A percentile compares a stretch with the other conserved stretches of the same genome.
phyloP scores from a whole-genome alignment of 2,329 filamentous ascomycete species.

The Amesomyces nigricolor region DNA sequence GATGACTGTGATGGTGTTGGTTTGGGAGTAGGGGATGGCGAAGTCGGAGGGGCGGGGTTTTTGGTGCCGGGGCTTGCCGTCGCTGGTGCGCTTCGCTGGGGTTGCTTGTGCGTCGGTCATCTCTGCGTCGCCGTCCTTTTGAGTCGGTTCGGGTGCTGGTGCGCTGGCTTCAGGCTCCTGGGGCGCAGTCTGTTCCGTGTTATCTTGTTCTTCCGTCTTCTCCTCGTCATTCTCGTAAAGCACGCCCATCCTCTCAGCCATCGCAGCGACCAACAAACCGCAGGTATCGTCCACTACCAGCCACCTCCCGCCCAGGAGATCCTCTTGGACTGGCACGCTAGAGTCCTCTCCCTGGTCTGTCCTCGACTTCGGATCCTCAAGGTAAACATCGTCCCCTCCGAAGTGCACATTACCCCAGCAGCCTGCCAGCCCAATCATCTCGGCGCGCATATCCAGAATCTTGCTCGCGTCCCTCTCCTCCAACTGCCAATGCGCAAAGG shows the following conservation, averaged over 20 bases:
- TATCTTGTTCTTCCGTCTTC: conserved; percentile 7
- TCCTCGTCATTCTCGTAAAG: conserved; percentile 47
- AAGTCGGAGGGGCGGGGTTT: conserved; percentile 41
- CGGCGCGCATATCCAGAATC: conserved; percentile 81
- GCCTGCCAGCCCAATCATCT: conserved; percentile 72
- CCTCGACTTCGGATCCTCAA: conserved; percentile 26
- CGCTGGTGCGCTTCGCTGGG: conserved; percentile 4
- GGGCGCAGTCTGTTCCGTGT: not conserved
- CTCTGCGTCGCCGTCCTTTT: conserved; percentile 19
- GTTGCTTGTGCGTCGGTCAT: conserved; percentile 18
- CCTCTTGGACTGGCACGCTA: conserved; percentile 17
- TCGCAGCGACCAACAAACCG: conserved; percentile 71
- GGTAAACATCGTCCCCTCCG: conserved; percentile 38
- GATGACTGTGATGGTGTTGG: conserved; percentile 74
- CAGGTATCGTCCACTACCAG: conserved; percentile 83
- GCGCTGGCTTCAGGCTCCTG: not conserved
- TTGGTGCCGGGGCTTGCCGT: conserved; percentile 23
- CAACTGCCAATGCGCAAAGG: conserved; percentile 70
- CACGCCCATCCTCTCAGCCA: conserved; percentile 86
- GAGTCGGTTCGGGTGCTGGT: not conserved
- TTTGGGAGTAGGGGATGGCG: conserved; percentile 59
- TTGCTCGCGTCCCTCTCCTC: conserved; percentile 73
- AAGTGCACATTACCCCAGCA: conserved; percentile 91
- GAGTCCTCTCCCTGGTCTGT: conserved; percentile 26
- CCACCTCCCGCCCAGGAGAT: conserved; percentile 50